Evolutionary conservation across 129 eudicot species (phyloP).

Genomic region (Flaveria brownii): DNA sequence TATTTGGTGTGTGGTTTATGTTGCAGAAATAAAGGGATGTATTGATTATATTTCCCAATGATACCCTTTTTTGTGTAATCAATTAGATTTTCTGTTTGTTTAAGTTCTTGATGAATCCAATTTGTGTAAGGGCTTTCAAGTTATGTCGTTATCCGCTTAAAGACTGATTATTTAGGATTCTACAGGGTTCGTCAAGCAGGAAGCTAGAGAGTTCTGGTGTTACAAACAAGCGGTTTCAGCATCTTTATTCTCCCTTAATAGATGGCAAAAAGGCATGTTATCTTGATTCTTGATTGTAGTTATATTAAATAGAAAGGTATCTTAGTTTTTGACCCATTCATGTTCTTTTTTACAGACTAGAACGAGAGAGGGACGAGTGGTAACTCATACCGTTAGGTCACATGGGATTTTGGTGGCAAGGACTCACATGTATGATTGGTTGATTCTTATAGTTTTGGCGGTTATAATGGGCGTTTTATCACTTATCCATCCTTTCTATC

Average conservation of each 20-base stretch:
- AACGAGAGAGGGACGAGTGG: slow-evolving; percentile 36
- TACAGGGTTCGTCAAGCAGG: slow-evolving; percentile 41
- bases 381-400: slow-evolving; percentile 48
- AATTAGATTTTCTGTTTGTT: background rate
- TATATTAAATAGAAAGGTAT: background rate
- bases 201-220: slow-evolving; percentile 25
- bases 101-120: background rate
- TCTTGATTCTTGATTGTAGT: slow-evolving; percentile 1
- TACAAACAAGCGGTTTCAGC: slow-evolving; percentile 26
- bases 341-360: slow-evolving; percentile 11
- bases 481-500: slow-evolving; percentile 47
- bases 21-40: background rate
- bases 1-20: no score
- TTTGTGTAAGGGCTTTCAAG: background rate
- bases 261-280: slow-evolving; percentile 27
- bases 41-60: background rate
- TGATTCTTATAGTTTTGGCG: slow-evolving; percentile 34
- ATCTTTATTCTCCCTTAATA: slow-evolving; percentile 41
- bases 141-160: background rate
- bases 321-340: background rate
- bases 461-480: slow-evolving; percentile 23
- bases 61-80: background rate
- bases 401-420: slow-evolving; percentile 46
- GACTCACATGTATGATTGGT: slow-evolving; percentile 52
- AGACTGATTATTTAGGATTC: slow-evolving; percentile 17